phyloP scores from a whole-genome alignment of 1,284 basidiomycete species.

The Mycosarcoma maydis region DNA sequence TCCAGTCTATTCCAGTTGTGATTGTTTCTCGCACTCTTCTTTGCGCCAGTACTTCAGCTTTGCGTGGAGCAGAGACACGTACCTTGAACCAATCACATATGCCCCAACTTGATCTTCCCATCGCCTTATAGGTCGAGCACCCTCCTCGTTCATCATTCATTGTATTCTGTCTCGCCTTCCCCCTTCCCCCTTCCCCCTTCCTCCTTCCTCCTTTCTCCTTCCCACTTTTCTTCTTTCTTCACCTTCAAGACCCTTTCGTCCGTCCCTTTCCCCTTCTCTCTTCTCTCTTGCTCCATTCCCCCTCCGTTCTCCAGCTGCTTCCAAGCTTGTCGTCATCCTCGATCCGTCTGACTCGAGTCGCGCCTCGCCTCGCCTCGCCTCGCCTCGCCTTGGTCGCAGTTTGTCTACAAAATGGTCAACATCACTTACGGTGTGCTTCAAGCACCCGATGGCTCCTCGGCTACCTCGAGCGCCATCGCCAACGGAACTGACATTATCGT shows the following conservation, averaged over 20 bases:
- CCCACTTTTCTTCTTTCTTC: conserved; percentile 27
- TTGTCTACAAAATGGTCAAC: conserved; percentile 47
- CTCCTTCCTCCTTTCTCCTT: background rate
- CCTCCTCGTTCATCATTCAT: conserved; percentile 70
- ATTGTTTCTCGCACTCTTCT: too few relatives aligned
- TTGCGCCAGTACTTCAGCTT: too few relatives aligned
- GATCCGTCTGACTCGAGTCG: too few relatives aligned
- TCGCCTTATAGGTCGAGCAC: background rate
- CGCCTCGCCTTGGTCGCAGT: conserved; percentile 23
- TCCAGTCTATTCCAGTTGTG: too few relatives aligned
- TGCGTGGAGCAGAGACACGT: too few relatives aligned
- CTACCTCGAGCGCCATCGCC: conserved; percentile 16
- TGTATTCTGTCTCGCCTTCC: conserved; percentile 68
- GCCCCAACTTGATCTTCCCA: background rate
- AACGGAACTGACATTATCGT: conserved; percentile 63
- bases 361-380: background rate
- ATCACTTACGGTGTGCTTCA: conserved; percentile 51
- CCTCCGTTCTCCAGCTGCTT: background rate
- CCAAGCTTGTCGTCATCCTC: conserved; percentile 51
- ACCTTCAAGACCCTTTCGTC: conserved; percentile 52
- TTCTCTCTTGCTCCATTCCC: conserved; percentile 27
- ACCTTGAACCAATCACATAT: too few relatives aligned
- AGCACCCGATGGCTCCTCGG: conserved; percentile 20
- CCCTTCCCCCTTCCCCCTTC: conserved; percentile 64
- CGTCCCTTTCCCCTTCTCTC: conserved; percentile 55